phyloP scores from a whole-genome alignment of 2,329 filamentous ascomycete species.

The Colletotrichum sp. region DNA sequence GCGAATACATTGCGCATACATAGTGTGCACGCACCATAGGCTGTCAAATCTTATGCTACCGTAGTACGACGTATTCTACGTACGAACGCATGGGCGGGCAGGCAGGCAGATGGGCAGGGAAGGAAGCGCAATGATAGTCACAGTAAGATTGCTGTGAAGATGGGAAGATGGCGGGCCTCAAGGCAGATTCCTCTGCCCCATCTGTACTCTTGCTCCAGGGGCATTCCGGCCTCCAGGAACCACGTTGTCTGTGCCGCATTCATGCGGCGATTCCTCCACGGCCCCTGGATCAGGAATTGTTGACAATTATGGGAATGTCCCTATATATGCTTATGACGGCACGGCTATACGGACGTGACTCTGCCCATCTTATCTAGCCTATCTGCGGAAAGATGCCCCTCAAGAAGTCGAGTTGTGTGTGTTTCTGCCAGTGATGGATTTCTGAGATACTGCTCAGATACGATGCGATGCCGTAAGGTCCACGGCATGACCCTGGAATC shows the following conservation, averaged over 20 bases:
- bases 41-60: neutral
- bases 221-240: neutral
- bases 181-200: neutral
- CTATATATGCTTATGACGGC: neutral
- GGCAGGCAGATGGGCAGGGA: neutral
- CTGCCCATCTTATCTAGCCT: neutral
- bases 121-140: neutral
- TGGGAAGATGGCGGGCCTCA: neutral
- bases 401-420: neutral
- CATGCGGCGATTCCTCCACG: neutral
- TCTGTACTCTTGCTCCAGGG: neutral
- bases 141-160: neutral
- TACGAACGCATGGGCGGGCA: neutral
- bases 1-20: neutral
- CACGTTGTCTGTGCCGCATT: neutral
- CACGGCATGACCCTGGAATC: neutral
- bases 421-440: neutral
- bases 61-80: neutral
- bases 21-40: neutral
- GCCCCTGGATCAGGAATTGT: neutral
- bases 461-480: neutral
- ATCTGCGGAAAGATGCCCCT: neutral
- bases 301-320: neutral
- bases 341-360: neutral
- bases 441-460: neutral